Evolutionary conservation across 768 basidiomycete genomes (phyloP), one percentile per base, ranked within the genome.

Genomic region (Mrakia hoshinonis): DNA sequence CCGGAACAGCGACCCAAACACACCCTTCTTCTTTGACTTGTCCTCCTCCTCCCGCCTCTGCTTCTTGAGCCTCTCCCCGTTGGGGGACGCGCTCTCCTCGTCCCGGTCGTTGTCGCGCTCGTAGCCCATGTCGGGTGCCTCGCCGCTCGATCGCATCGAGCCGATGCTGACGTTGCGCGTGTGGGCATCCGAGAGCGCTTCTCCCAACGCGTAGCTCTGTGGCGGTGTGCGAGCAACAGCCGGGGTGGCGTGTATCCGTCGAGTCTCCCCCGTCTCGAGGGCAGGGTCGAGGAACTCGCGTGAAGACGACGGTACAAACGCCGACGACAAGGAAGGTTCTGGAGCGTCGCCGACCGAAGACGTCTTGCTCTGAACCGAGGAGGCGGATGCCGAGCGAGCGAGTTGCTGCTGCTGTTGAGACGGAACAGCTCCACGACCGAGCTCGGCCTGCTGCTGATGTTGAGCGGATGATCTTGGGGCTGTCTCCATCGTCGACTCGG

Each of bases 201-300:
- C 64, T 31, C 70, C 70, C 0, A 55, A 67, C 24, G 58, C 46
- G 49, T 66, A 67, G 46, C 64, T 48, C 29, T 47, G 34, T 6
- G 70, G 70, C 3, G 65, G 46, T 2, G 24, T 48, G 22, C 88
- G 87, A 13, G 86, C 89, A 26, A 94, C 86, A 1, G 84, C 82
- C 1, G 92, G 92, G 0, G 91, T 94, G 70, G 85, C 86, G 12
- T 86, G 88, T 68, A 92, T 81, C 74, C 89, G 87, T 68, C 85
- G 84, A 7, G 92, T 92, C 77, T 90, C 92, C 1, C 81, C 85
- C 7, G 81, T 85, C 64, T 89, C 85, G 47, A 72, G 58, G 0
- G 85, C 83, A 18, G 87, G 88, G 78, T 92, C 92, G 72, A 87
- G 79, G 31, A 81, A 76, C 52, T 79, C 74, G 31, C 66, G 65